Evolutionary conservation across 208 protist species (phyloP).

Genomic region (Novymonas esmeraldas): DNA sequence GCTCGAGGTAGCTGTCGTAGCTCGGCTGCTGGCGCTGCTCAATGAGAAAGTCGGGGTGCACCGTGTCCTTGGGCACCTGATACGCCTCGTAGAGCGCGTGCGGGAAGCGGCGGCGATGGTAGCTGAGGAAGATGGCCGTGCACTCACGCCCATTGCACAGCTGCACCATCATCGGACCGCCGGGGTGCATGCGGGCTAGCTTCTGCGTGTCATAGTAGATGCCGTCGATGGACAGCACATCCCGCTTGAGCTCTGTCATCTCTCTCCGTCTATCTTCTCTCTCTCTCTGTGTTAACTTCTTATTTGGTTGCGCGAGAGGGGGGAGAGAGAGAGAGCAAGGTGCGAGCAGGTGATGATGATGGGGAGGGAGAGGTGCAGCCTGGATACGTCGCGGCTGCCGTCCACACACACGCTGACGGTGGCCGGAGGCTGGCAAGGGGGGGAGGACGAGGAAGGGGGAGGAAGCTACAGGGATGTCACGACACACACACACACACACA

Average conservation of each 20-base stretch:
- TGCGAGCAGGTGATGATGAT: no score
- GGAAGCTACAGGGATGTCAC: no score
- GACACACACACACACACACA: no score
- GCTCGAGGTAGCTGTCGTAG: constrained; percentile 71
- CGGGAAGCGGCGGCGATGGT: constrained; percentile 80
- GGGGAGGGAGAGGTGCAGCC: no score
- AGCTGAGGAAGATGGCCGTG: constrained; percentile 73
- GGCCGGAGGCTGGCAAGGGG: no score
- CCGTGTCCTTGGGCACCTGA: constrained; percentile 49
- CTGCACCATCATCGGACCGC: constrained; percentile 69
- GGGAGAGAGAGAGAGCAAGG: no score
- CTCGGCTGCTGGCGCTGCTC: constrained; percentile 49
- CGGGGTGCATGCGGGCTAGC: constrained; percentile 63
- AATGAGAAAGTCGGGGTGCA: constrained; percentile 42
- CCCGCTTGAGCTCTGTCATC: constrained; percentile 26
- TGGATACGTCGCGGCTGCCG: no score
- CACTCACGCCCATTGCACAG: constrained; percentile 76
- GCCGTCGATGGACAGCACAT: constrained; percentile 77
- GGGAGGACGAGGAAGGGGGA: no score
- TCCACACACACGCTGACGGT: no score
- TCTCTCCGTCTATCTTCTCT: no score
- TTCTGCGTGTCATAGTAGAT: constrained; percentile 81
- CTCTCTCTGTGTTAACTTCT: no score
- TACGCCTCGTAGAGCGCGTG: constrained; percentile 65
- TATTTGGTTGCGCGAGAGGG: no score